These are phyloP conservation scores for Mycena rebaudengoi DNA, from an alignment of 768 basidiomycete genomes.

Conservation along the genomic window DNA sequence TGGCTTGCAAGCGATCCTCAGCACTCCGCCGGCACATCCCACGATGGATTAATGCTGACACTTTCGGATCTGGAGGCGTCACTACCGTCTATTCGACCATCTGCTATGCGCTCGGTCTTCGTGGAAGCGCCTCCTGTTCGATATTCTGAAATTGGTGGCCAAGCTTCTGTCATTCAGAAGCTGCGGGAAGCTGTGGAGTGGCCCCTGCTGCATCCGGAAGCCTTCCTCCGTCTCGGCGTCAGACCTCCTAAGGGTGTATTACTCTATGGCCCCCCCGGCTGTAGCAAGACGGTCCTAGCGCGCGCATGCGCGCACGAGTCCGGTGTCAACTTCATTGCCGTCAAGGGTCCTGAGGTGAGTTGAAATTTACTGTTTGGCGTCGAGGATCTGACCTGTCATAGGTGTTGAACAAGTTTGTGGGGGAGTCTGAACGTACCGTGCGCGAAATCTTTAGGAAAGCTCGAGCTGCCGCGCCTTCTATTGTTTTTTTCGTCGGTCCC, in stretches of 20 bases:
- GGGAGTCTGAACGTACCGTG: slow-evolving; percentile 95
- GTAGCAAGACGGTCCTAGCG: slow-evolving; percentile 93
- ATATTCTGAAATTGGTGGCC: slow-evolving; percentile 93
- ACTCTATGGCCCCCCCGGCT: slow-evolving; percentile 96
- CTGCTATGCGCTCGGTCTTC: slow-evolving; percentile 93
- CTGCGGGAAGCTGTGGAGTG: slow-evolving; percentile 94
- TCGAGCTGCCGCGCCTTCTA: slow-evolving; percentile 91
- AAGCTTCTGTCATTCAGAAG: slow-evolving; percentile 80
- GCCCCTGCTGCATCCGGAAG: slow-evolving; percentile 88
- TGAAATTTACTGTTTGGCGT: slow-evolving; percentile 28
- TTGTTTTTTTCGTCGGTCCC: slow-evolving; percentile 90
- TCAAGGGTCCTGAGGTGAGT: slow-evolving; percentile 93
- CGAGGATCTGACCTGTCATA: slow-evolving; percentile 39
- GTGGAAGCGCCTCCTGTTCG: slow-evolving; percentile 83
- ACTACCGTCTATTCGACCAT: slow-evolving; percentile 85
- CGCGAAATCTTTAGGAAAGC: slow-evolving; percentile 97
- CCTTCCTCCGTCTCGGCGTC: slow-evolving; percentile 88
- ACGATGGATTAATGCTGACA: slow-evolving; percentile 50
- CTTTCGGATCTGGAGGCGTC: slow-evolving; percentile 73
- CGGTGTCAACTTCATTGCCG: slow-evolving; percentile 94
- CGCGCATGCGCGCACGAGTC: slow-evolving; percentile 93
- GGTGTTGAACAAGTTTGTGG: slow-evolving; percentile 96
- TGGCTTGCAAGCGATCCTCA: slow-evolving; percentile 55
- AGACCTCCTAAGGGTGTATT: slow-evolving; percentile 89
- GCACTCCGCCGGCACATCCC: slow-evolving; percentile 17